Base-by-base conservation (phyloP, 352 stramenopile species). In the Pythium rhizo-oryzae region DNA sequence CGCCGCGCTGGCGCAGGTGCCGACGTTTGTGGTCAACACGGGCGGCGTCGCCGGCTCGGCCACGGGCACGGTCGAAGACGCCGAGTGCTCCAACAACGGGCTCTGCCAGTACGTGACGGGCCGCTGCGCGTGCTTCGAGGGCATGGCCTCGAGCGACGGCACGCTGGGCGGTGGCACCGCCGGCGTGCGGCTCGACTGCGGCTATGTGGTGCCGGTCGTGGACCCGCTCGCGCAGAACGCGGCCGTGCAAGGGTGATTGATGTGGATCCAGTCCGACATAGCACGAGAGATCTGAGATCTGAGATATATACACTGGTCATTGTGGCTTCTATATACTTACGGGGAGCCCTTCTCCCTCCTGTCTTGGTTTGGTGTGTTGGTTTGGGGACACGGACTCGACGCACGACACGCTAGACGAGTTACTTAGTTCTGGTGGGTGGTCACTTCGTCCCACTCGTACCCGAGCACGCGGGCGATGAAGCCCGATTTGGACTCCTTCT, bases 391-490 rank as follows among this genome's bases (percentile, higher is more conserved):
- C n/a, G n/a, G n/a, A n/a, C n/a, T n/a, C n/a, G n/a, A n/a, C n/a
- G n/a, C n/a, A n/a, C n/a, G n/a, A n/a, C n/a, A n/a, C n/a, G n/a
- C n/a, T n/a, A 19, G 15, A 18, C 9, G 3, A 46, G 6, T 46
- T 19, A 19, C n/a, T 59, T 41, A 69, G 54, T 41, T 62, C 39
- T 68, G 59, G 41, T 74, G 67, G 33, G 59, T 62, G 16, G 82
- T 84, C 50, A 93, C 77, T 72, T 96, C 85, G 59, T 96, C 87
- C 85, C 87, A 96, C 67, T 96, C 87, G 76, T 94, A 92, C 52
- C 85, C 85, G 24, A 93, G 78, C 60, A 92, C 84, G 44, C 83
- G 81, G 46, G 84, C 85, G 71, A 96, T 90, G 67, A 93, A 93
- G 60, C 85, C 85, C 25, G 79, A 90, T 76, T 93, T 96, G 67